Evolutionary conservation across 2,329 filamentous ascomycete genomes (phyloP).

Genomic region (Pseudodiploospora longispora): DNA sequence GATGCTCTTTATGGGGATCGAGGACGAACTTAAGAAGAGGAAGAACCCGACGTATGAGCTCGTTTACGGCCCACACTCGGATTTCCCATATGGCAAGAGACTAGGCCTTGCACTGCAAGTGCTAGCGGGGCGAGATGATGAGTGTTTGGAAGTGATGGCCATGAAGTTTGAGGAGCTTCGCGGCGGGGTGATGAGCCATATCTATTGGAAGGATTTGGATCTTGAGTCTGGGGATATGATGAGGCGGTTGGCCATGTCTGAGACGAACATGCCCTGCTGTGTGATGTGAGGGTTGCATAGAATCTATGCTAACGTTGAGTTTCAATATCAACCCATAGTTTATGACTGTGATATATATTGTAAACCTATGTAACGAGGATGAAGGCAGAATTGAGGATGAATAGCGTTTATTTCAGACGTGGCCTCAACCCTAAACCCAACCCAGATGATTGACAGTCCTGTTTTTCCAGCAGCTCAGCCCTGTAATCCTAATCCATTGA

Average conservation of each 20-base stretch:
- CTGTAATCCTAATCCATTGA: no score
- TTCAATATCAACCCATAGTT: no score
- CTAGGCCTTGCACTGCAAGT: not conserved
- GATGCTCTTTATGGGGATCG: slow-evolving; percentile 18
- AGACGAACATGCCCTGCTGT: not conserved
- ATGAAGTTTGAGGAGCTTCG: slow-evolving; percentile 1
- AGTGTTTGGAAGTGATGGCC: slow-evolving; percentile 1
- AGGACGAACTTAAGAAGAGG: slow-evolving; percentile 16
- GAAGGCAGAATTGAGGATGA: no score
- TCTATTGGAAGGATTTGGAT: slow-evolving; percentile 13
- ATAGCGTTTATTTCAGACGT: no score
- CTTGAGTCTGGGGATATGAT: not conserved
- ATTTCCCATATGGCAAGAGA: not conserved
- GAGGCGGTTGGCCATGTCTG: not conserved
- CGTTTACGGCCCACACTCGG: not conserved
- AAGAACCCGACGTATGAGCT: slow-evolving; percentile 13
- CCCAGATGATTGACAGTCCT: no score
- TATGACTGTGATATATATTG: no score
- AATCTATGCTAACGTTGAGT: no score
- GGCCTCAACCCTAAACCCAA: no score
- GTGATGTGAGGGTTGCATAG: not conserved
- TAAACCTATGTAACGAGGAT: no score
- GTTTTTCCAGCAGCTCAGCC: no score
- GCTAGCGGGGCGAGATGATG: not conserved
- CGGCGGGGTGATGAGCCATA: slow-evolving; percentile 5